These are phyloP conservation scores for Fomitopsis pulvina DNA, from an alignment of 768 basidiomycete species.

Conservation along the genomic window DNA sequence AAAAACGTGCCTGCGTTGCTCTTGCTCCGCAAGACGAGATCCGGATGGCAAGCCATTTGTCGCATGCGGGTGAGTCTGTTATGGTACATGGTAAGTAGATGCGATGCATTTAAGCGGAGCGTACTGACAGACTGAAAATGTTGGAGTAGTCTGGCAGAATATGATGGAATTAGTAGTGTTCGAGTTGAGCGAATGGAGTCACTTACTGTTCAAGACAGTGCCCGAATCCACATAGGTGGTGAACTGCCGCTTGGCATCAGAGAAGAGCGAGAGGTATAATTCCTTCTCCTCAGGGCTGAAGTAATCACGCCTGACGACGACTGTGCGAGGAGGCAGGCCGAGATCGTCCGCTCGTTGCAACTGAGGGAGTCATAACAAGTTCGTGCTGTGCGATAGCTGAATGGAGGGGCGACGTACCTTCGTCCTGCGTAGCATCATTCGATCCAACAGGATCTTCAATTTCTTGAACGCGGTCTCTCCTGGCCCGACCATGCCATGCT, in stretches of 20 bases:
- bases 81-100: neutral
- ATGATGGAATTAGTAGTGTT: neutral
- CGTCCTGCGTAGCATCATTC: slow-evolving; percentile 93
- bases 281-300: slow-evolving; percentile 98
- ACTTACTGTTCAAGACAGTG: slow-evolving; percentile 87
- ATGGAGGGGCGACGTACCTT: slow-evolving; percentile 40
- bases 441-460: slow-evolving; percentile 78
- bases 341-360: slow-evolving; percentile 95
- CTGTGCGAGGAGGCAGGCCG: slow-evolving; percentile 87
- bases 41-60: slow-evolving; percentile 93
- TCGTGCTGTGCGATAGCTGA: neutral
- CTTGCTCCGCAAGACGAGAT: slow-evolving; percentile 86
- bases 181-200: slow-evolving; percentile 4
- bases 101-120: neutral
- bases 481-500: slow-evolving; percentile 73
- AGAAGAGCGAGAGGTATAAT: slow-evolving; percentile 84
- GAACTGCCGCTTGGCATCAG: slow-evolving; percentile 90
- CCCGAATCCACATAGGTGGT: slow-evolving; percentile 85
- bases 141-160: slow-evolving; percentile 70
- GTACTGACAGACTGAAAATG: slow-evolving; percentile 69
- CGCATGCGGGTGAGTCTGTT: slow-evolving; percentile 90
- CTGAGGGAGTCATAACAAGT: slow-evolving; percentile 32
- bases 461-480: slow-evolving; percentile 88
- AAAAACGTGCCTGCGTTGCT: slow-evolving; percentile 60
- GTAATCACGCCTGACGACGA: slow-evolving; percentile 82